A percentile compares a stretch with the other conserved stretches of the same genome.
These are phyloP conservation scores for Backusella psychrophila DNA, from an alignment of 192 early-diverging fungal species.

Conservation along the genomic window DNA sequence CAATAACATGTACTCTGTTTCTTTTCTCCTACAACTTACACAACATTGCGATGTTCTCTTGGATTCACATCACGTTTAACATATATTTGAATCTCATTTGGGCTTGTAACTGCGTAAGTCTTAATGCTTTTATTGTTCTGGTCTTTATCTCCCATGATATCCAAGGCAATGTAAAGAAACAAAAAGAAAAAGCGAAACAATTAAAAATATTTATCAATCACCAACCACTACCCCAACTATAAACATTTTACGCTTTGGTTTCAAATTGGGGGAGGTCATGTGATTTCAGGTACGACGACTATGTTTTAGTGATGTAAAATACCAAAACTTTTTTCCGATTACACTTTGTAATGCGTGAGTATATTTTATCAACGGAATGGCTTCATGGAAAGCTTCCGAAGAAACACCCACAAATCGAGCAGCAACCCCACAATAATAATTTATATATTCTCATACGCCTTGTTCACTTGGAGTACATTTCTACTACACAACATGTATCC, in stretches of 20 bases:
- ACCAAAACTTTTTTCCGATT: background rate
- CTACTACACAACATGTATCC: no score
- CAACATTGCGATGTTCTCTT: constrained; percentile 31
- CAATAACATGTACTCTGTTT: background rate
- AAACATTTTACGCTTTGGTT: background rate
- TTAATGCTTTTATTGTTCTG: background rate
- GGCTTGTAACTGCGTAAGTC: background rate
- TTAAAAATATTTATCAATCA: background rate
- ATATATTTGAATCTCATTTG: constrained; percentile 3
- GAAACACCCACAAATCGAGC: background rate
- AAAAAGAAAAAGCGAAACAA: background rate
- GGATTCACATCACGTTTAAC: constrained; percentile 11
- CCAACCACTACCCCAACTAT: background rate
- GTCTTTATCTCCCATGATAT: background rate
- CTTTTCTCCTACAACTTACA: constrained; percentile 19
- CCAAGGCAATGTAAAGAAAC: background rate
- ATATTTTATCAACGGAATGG: background rate
- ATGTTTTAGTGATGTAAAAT: background rate
- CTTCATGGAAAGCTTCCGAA: background rate
- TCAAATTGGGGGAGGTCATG: background rate
- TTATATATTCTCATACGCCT: background rate
- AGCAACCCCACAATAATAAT: background rate
- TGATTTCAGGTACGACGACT: background rate
- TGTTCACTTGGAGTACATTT: background rate
- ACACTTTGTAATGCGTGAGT: background rate